Base-by-base conservation (phyloP, 768 basidiomycete species). In the Mrakia frigida region DNA sequence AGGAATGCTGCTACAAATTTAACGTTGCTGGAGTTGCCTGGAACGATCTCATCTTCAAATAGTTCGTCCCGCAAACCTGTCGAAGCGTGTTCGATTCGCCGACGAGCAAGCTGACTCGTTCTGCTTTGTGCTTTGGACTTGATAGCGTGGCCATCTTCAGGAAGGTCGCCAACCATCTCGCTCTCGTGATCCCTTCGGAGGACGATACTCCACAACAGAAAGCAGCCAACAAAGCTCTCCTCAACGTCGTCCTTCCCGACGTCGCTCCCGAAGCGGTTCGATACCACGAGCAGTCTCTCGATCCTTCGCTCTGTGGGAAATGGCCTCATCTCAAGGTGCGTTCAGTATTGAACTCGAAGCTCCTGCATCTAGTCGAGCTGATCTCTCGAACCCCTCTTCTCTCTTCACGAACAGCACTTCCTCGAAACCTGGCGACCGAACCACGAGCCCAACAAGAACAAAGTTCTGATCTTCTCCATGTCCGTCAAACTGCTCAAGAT, bases 401-500 rank as follows among this genome's bases (percentile, higher is more conserved):
- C n/a, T 56, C 56, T n/a, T 56, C 46, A 10, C 43, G 43, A 50
- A 50, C 46, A 68, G 65, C 35, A 68, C 37, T 46, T 61, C 13
- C 65, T 74, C 35, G 65, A 33, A 11, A 14, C 39, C 37, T 68
- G 74, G 74, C 52, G 74, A n/a, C 74, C 74, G 4, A 3, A 50
- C 23, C 23, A 37, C 68, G 41, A 75, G 25, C 16, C 68, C 7
- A 70, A 37, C 68, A 39, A 56, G 31, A 59, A 75, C 59, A 75
- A 75, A 84, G 93, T 97, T 56, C 86, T 98, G 60, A 89, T 98
- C 76, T 98, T 98, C 84, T 94, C 94, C 3, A 94, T 94, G 82
- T 91, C 92, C 1, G 92, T 95, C 74, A 93, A 94, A 82, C 84
- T 98, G 35, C 85, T 98, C 18, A 90, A 91, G 25, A 93, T 94